Conservation (phyloP, 306 rosid species). For the Vicia faba region DNA sequence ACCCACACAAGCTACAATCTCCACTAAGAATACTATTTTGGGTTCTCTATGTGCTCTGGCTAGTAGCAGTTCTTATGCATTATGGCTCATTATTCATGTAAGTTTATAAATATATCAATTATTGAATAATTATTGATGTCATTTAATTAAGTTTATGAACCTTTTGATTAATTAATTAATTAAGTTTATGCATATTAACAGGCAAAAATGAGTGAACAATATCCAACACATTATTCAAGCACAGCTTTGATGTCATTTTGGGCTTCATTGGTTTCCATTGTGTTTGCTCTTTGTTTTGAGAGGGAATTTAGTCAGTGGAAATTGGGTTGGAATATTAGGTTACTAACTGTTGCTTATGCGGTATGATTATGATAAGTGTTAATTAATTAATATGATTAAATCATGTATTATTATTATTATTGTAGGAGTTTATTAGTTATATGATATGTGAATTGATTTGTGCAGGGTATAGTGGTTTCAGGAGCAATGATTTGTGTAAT, state of each 20-base stretch:
- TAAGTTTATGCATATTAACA: neutral
- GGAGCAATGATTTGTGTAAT: conserved; percentile 35
- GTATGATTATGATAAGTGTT: conserved; percentile 22
- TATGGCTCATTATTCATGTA: conserved; percentile 64
- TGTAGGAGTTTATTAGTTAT: too few relatives aligned
- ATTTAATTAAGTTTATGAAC: neutral
- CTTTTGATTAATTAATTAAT: neutral
- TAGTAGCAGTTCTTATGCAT: conserved; percentile 35
- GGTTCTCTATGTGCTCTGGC: conserved; percentile 36
- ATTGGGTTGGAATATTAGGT: conserved; percentile 52
- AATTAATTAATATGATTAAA: too few relatives aligned
- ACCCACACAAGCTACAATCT: neutral
- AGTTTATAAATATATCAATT: too few relatives aligned
- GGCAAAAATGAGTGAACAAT: conserved; percentile 48
- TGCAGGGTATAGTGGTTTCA: conserved; percentile 46
- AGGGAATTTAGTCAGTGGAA: conserved; percentile 45
- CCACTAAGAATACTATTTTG: neutral
- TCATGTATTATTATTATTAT: too few relatives aligned
- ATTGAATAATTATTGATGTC: neutral
- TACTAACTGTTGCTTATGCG: conserved; percentile 43
- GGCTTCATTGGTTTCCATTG: conserved; percentile 15
- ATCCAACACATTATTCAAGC: conserved; percentile 37
- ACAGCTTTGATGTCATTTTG: conserved; percentile 41
- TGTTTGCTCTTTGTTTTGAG: conserved; percentile 39
- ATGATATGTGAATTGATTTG: neutral